Evolutionary conservation across 2,329 filamentous ascomycete genomes (phyloP).

Genomic region (Nannizziopsis barbatae): DNA sequence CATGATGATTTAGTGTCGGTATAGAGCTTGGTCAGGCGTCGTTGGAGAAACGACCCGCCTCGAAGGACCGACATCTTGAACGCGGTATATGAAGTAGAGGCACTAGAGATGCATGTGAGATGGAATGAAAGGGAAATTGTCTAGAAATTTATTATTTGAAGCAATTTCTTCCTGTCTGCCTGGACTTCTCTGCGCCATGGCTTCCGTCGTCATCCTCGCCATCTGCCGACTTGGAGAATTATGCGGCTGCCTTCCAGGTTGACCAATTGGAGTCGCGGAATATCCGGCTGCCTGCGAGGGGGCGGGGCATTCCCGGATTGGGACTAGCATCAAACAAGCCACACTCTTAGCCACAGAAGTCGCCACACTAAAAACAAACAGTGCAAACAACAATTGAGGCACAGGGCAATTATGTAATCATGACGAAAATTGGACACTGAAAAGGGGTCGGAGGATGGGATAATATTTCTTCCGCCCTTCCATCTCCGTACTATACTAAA

Average conservation of each 20-base stretch:
- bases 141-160: neutral
- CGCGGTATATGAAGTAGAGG: neutral
- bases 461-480: too few species aligned
- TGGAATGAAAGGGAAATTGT: neutral
- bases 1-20: slow-evolving; percentile 53
- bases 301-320: neutral
- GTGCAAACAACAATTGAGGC: too few species aligned
- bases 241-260: slow-evolving; percentile 1
- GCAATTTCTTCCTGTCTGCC: neutral
- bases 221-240: neutral
- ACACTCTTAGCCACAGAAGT: neutral
- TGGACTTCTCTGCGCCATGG: neutral
- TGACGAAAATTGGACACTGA: too few species aligned
- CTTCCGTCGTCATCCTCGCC: neutral
- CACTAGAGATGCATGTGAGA: neutral
- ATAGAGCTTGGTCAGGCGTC: slow-evolving; percentile 50
- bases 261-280: slow-evolving; percentile 4
- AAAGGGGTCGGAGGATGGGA: too few species aligned
- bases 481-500: too few species aligned
- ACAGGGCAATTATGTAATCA: too few species aligned
- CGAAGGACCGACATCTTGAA: slow-evolving; percentile 36
- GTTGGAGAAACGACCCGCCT: slow-evolving; percentile 35
- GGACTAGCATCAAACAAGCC: neutral
- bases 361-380: slow-evolving; percentile 2
- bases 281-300: slow-evolving; percentile 3